phyloP scores from a whole-genome alignment of 768 basidiomycete genomes.

The Tricholoma sp. region DNA sequence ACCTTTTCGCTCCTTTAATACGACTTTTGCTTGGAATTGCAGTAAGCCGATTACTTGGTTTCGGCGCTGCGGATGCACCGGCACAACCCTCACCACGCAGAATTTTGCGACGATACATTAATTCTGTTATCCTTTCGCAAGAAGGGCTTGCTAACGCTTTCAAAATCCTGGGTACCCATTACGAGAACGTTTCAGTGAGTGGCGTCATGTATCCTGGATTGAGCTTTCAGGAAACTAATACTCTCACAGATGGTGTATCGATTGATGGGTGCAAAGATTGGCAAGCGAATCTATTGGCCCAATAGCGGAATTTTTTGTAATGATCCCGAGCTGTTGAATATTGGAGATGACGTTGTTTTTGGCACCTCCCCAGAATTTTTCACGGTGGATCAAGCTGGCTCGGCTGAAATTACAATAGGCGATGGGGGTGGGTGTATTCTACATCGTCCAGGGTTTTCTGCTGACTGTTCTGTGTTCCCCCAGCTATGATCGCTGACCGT shows the following conservation, averaged over 20 bases:
- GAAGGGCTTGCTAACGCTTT: conserved; percentile 30
- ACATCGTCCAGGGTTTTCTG: neutral
- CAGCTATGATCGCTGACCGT: conserved; percentile 47
- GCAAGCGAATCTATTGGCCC: conserved; percentile 44
- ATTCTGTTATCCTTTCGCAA: conserved; percentile 31
- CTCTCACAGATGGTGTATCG: too few species aligned
- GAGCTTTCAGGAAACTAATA: neutral
- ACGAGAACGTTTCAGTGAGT: conserved; percentile 39
- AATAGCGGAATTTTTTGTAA: conserved; percentile 39
- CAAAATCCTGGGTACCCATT: conserved; percentile 41
- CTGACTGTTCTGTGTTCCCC: neutral
- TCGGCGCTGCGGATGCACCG: conserved; percentile 13
- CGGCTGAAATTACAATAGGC: conserved; percentile 33
- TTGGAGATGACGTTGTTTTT: conserved; percentile 46
- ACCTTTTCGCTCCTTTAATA: conserved; percentile 30
- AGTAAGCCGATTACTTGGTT: conserved; percentile 35
- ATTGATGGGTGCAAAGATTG: conserved; percentile 47
- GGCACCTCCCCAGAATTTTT: conserved; percentile 40
- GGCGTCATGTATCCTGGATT: neutral
- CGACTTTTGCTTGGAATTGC: conserved; percentile 34
- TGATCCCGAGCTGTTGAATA: conserved; percentile 43
- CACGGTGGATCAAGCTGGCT: conserved; percentile 37
- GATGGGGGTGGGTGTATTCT: conserved; percentile 26
- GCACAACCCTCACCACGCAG: conserved; percentile 23
- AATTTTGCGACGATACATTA: conserved; percentile 34